Base-by-base conservation (phyloP, 768 basidiomycete genomes). In the Boletales sp. region DNA sequence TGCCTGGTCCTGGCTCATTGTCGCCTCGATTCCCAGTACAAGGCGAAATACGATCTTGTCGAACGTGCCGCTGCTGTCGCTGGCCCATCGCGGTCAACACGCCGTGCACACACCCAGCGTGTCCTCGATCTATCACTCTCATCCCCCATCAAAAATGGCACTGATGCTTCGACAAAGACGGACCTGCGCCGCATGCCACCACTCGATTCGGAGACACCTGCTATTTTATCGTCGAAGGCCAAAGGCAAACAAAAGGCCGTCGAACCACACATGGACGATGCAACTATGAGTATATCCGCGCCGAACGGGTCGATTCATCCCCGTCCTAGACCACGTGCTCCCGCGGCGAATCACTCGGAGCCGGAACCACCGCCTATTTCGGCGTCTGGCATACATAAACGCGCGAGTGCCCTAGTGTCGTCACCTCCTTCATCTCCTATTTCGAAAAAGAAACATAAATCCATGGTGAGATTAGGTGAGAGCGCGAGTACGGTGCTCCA, bases 11-110 rank as follows among this genome's bases (percentile, higher is more conserved):
- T 35, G 28, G 21, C 42, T 58, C 49, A 48, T 25, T 8, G 8
- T 48, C 5, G 12, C 50, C 19, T 37, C 49, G 41, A 44, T 50
- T 46, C 12, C 47, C 51, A 87, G 83, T 87, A 78, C 60, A 84
- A 87, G 66, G 58, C 78, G 8, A 70, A 74, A 35, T 82, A 79
- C 51, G 84, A 87, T 65, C 75, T 90, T 4, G 63, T 86, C 15
- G 76, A 79, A 40, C 74, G 77, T 51, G 69, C 70, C 5, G 56
- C 66, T 14, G 35, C 75, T 3, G 46, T 68, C 17, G 68, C 76
- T 31, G 76, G 77, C 7, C 73, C 79, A 6, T 75, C 81, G 15
- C 76, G 87, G 40, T 73, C 75, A 35, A 89, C 86, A 18, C 79
- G 84, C 30, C 74, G 81, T 44, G 77, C 78, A 32, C 80, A 75